Evolutionary conservation across 2,329 filamentous ascomycete species (phyloP).

Genomic region (Fusarium metavorans): DNA sequence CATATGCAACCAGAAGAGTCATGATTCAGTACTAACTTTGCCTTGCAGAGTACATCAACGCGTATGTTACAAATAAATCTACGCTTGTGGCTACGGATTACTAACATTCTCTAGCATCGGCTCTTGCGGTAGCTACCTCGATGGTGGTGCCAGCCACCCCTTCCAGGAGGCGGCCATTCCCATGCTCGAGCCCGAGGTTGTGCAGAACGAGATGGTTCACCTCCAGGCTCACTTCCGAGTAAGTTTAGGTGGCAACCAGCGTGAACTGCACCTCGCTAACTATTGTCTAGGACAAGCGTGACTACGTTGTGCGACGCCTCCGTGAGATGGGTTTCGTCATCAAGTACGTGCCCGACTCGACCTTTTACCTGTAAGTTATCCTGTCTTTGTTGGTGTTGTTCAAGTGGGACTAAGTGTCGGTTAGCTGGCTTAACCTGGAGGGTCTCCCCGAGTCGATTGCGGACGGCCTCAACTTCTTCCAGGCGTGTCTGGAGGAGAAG

Average conservation of each 20-base stretch:
- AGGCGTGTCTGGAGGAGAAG: conserved; percentile 91
- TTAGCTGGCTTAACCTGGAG: conserved; percentile 69
- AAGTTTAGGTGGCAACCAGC: conserved; percentile 38
- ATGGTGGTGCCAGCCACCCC: conserved; percentile 92
- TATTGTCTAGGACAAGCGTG: conserved; percentile 78
- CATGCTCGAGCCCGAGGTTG: conserved; percentile 90
- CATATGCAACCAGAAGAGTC: background rate
- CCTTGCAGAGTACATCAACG: conserved; percentile 83
- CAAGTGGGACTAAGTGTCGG: conserved; percentile 6
- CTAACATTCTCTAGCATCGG: conserved; percentile 70
- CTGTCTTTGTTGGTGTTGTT: too few species aligned
- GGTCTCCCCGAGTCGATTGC: conserved; percentile 83
- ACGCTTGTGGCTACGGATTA: background rate
- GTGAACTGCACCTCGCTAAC: conserved; percentile 30
- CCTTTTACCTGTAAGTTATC: conserved; percentile 84
- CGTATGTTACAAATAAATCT: conserved; percentile 57
- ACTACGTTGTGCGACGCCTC: conserved; percentile 86
- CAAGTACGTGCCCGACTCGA: conserved; percentile 86
- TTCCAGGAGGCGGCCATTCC: conserved; percentile 94
- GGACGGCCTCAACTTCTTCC: conserved; percentile 97
- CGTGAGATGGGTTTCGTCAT: conserved; percentile 89
- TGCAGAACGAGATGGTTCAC: conserved; percentile 87
- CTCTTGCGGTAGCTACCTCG: conserved; percentile 92
- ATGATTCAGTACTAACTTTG: conserved; percentile 22
- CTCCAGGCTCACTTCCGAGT: conserved; percentile 87